Conservation (phyloP, 805 yeast species). For the Yarrowia hollandica region DNA sequence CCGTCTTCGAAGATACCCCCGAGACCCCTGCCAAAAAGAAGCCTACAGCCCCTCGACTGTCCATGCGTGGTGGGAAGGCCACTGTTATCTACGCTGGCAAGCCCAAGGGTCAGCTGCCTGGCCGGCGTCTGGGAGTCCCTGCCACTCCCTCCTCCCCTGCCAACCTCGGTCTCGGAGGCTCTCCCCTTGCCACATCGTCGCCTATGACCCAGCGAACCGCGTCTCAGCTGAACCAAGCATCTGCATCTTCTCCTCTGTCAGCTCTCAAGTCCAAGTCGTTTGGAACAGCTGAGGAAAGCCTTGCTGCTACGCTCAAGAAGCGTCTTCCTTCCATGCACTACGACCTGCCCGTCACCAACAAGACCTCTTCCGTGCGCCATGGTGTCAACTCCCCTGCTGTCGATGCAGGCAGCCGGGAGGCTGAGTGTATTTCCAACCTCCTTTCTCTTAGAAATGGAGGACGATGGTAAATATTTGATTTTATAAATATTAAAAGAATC, state of each 20-base stretch:
- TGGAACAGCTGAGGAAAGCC: slow-evolving; percentile 18
- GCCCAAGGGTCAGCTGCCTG: neutral
- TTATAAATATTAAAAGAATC: neutral
- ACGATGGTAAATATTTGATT: slow-evolving; percentile 29
- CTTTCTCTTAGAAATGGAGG: slow-evolving; percentile 41
- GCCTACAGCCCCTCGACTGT: slow-evolving; percentile 7
- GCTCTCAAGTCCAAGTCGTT: slow-evolving; percentile 20
- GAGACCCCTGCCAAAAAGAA: slow-evolving; percentile 21
- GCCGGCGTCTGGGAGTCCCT: slow-evolving; percentile 1
- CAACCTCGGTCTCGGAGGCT: slow-evolving; percentile 4
- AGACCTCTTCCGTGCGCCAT: neutral
- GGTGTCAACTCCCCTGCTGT: neutral
- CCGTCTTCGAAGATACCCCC: slow-evolving; percentile 30
- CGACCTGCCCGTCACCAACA: slow-evolving; percentile 18
- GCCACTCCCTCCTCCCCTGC: neutral
- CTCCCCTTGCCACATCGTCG: slow-evolving; percentile 25
- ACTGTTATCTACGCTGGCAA: slow-evolving; percentile 17
- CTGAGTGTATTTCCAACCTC: slow-evolving; percentile 43
- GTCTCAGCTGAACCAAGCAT: slow-evolving; percentile 20
- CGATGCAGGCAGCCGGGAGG: slow-evolving; percentile 33
- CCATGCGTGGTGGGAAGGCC: slow-evolving; percentile 27
- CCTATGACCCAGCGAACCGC: slow-evolving; percentile 24
- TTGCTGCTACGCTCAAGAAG: slow-evolving; percentile 23
- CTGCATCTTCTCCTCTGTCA: slow-evolving; percentile 18
- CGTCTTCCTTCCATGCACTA: slow-evolving; percentile 18